Conservation (phyloP, 768 basidiomycete genomes). For the Termitomyces sp. region DNA sequence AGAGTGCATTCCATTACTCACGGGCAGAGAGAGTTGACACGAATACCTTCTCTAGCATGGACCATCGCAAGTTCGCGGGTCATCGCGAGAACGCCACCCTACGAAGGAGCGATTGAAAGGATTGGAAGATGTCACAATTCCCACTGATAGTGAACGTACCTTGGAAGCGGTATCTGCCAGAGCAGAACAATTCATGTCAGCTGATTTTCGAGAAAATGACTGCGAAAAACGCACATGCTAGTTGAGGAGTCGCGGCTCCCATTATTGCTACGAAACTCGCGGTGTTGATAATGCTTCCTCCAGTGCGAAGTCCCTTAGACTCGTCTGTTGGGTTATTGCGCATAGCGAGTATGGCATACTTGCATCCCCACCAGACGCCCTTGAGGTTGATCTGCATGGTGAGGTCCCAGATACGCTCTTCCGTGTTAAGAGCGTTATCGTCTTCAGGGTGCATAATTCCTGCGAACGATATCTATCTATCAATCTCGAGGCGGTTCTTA, state of each 20-base stretch:
- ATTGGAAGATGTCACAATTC: not conserved
- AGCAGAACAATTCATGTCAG: constrained; percentile 9
- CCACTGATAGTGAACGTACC: constrained; percentile 29
- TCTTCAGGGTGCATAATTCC: constrained; percentile 99
- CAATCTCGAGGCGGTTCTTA: not conserved
- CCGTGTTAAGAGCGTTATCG: constrained; percentile 93
- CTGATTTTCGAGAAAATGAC: not conserved
- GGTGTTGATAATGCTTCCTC: constrained; percentile 95
- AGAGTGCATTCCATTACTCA: constrained; percentile 31
- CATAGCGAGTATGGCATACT: constrained; percentile 97
- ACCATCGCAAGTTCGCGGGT: constrained; percentile 97
- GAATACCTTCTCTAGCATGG: constrained; percentile 95
- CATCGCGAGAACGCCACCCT: constrained; percentile 98
- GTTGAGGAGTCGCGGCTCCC: constrained; percentile 96
- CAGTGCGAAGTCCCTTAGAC: constrained; percentile 69
- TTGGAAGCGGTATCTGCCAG: constrained; percentile 87
- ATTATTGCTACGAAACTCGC: constrained; percentile 94
- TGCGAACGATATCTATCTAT: constrained; percentile 14
- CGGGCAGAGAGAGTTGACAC: constrained; percentile 95
- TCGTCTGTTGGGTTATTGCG: constrained; percentile 83
- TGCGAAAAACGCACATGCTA: constrained; percentile 73
- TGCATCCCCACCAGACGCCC: constrained; percentile 99
- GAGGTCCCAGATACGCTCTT: constrained; percentile 93
- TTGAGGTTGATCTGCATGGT: constrained; percentile 95
- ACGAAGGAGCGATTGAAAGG: constrained; percentile 1